Percentiles rank a stretch among this genome's conserved stretches.
Conservation (phyloP, 331 rosid genomes). For the Ulmus americana region DNA sequence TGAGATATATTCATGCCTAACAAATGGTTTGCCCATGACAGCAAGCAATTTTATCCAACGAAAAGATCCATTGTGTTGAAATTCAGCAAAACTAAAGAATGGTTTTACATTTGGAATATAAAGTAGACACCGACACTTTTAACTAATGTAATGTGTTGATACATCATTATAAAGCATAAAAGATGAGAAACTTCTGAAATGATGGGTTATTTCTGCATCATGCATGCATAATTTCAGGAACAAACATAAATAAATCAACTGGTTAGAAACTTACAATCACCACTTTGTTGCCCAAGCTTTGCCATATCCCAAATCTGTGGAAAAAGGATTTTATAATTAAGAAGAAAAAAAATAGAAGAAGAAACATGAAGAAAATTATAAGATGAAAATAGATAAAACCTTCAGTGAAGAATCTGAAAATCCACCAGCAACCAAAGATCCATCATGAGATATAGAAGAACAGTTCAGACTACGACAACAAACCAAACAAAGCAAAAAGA, state of each 20-base stretch:
- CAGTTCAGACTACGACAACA: constrained; percentile 64
- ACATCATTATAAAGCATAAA: too few species aligned
- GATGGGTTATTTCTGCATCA: too few species aligned
- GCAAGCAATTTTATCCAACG: not conserved
- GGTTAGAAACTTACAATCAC: constrained; percentile 48
- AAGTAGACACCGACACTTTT: too few species aligned
- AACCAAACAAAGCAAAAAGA: constrained; percentile 20
- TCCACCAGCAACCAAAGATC: constrained; percentile 94
- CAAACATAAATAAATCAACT: too few species aligned
- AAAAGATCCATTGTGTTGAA: too few species aligned
- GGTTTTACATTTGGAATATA: too few species aligned
- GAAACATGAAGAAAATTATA: constrained; percentile 8
- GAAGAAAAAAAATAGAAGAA: constrained; percentile 2
- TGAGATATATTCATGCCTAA: not conserved
- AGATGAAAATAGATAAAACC: constrained; percentile 34
- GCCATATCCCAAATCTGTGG: constrained; percentile 95
- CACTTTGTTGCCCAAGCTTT: constrained; percentile 74
- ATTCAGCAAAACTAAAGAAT: too few species aligned
- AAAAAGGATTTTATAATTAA: constrained; percentile 23
- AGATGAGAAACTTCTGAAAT: too few species aligned
- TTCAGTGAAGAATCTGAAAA: constrained; percentile 89
- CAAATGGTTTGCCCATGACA: not conserved
- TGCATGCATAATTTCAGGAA: too few species aligned
- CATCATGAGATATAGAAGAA: constrained; percentile 87
- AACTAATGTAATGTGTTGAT: too few species aligned